Conservation (phyloP, 371 early-diverging fungal genomes). For the Syncephalis plumigaleata region DNA sequence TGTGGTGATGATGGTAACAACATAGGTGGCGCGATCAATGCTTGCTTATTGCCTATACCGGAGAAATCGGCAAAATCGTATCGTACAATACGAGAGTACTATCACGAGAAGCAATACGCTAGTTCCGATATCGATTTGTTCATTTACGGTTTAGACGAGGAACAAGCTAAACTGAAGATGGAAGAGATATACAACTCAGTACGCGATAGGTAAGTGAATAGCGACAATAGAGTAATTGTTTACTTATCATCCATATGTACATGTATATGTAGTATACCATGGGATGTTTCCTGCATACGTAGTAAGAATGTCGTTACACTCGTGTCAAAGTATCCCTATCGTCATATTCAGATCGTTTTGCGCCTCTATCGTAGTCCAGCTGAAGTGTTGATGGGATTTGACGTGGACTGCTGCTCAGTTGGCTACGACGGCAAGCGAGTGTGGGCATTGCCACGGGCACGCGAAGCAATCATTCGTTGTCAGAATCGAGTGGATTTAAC, state of each 20-base stretch:
- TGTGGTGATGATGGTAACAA: constrained; percentile 1
- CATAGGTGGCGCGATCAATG: constrained; percentile 10
- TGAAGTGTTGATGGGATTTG: constrained; percentile 16
- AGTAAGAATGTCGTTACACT: constrained; percentile 11
- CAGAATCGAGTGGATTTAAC: constrained; percentile 13
- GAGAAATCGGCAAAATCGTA: background rate
- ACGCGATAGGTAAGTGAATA: background rate
- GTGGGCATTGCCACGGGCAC: constrained; percentile 11
- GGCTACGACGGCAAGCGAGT: constrained; percentile 12
- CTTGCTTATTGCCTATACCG: constrained; percentile 11
- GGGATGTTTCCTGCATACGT: constrained; percentile 8
- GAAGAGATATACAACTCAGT: constrained; percentile 8
- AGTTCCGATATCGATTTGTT: constrained; percentile 17
- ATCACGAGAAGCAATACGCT: constrained; percentile 3
- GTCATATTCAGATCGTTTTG: constrained; percentile 15
- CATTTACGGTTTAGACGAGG: constrained; percentile 14
- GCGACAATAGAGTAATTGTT: no score
- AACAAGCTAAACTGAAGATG: constrained; percentile 14
- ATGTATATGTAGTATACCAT: constrained; percentile 9
- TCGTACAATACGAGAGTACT: constrained; percentile 8
- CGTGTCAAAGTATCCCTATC: constrained; percentile 12
- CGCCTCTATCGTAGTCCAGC: constrained; percentile 13
- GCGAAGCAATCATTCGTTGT: constrained; percentile 9
- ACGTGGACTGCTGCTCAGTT: constrained; percentile 15
- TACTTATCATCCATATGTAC: no score